Base-by-base conservation (phyloP, 2,329 filamentous ascomycete species). In the Calonectria pseudoturangicola region DNA sequence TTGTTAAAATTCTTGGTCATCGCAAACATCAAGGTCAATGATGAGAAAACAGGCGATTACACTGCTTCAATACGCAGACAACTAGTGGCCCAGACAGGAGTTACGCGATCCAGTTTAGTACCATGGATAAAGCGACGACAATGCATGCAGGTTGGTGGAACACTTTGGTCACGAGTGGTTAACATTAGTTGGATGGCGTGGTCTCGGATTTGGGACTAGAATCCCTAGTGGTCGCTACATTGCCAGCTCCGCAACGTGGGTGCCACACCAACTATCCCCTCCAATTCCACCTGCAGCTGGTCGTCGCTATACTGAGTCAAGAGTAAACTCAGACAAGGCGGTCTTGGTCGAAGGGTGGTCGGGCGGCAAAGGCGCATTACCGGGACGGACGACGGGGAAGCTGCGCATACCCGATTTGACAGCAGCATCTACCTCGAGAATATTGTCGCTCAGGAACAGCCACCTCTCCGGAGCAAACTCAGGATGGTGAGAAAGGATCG, bases 381-480 rank as follows among this genome's bases (percentile, higher is more conserved):
- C 94, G 18, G 93, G 92, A 69, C 94, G 89, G 69, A 89, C 85
- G 69, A 93, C 90, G 4, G 93, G 87, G 66, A 90, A 84, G 79
- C 90, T 89, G 78, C 88, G 86, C 89, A 94, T 91, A n/a, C 92
- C 92, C 13, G 91, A 90, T 70, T 84, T 84, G 73, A 87, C 87
- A 50, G 92, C 92, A 60, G 92, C 92, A 65, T 89, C 87, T 43
- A 93, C 91, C 83, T 94, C 92, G 80, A 89, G 90, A 56, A 94
- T 88, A 80, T 95, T 95, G 84, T 97, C 94, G 79, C 93, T 96
- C 73, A 96, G 85, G 82, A 97, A 97, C n/a, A 95, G 86, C 86
- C 94, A 94, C 69, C 89, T 86, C 13, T 82, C 83, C 21, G 88
- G 82, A 63, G 85, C 77, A 70, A 88, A 85, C 41, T 87, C 84